Evolutionary conservation across 2,329 filamentous ascomycete species (phyloP).

Genomic region (Xylariomycetidae sp.): DNA sequence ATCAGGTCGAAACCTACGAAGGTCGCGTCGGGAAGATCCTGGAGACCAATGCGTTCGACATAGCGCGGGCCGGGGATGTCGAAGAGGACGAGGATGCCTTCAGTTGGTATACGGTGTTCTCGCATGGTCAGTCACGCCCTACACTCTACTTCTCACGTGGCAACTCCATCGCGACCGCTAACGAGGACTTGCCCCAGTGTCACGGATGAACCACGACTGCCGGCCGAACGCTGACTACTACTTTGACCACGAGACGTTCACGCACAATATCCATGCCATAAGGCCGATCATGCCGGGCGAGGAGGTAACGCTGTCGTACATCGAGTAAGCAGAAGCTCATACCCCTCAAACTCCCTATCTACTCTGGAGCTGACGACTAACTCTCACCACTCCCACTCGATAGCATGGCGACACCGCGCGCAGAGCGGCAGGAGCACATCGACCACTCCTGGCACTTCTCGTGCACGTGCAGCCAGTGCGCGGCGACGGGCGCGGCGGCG

Average conservation of each 20-base stretch:
- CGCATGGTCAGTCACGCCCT: conserved; percentile 31
- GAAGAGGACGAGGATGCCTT: conserved; percentile 17
- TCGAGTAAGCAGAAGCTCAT: conserved; percentile 25
- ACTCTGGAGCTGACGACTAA: background rate
- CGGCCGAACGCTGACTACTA: conserved; percentile 40
- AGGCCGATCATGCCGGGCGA: conserved; percentile 36
- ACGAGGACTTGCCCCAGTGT: too few relatives aligned
- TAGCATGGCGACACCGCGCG: conserved; percentile 28
- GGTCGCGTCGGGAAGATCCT: conserved; percentile 31
- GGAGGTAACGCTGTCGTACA: conserved; percentile 40
- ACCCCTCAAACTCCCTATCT: background rate
- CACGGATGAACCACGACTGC: conserved; percentile 42
- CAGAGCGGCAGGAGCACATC: conserved; percentile 26
- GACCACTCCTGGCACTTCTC: conserved; percentile 33
- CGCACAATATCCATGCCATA: conserved; percentile 34
- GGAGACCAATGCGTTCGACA: conserved; percentile 35
- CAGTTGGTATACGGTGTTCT: conserved; percentile 33
- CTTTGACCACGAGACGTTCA: conserved; percentile 33
- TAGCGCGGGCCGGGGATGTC: conserved; percentile 25
- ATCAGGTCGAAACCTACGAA: conserved; percentile 14
- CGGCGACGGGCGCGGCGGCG: conserved; percentile 18
- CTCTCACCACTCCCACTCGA: background rate
- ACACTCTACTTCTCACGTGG: too few relatives aligned
- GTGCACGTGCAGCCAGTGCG: conserved; percentile 36
- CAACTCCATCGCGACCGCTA: too few relatives aligned